Base-by-base conservation (phyloP, 2,329 filamentous ascomycete genomes). In the Lachnellula willkommii region DNA sequence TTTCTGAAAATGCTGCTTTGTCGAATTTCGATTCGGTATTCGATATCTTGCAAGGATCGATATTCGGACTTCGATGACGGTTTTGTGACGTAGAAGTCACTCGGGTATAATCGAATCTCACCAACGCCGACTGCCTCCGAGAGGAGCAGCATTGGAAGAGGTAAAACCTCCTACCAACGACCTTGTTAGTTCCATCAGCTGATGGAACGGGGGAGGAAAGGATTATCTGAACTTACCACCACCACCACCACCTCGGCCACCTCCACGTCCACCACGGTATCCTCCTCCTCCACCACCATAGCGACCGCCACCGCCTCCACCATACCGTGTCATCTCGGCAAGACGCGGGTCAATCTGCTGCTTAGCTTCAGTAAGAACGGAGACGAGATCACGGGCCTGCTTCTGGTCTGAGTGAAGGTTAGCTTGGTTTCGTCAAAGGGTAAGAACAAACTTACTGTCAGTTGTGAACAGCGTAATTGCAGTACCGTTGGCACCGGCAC, bases 381-480 rank as follows among this genome's bases (percentile, higher is more conserved):
- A 82, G 67, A 99, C 87, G 71, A 99, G 86, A 77, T 99, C 94
- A 82, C 94, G 93, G 76, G 94, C 93, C 84, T 94, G 89, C 80
- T 93, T 94, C 69, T 88, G 83, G 77, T 94, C 89, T 92, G 60
- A 39, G 4, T 57, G 54, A 47, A 52, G 47, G 55, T 69, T 55
- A 68, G 65, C 54, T 56, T 57, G 59, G 40, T 53, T 56, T 22
- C 7, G 56, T 60, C 50, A 9, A 22, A 54, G 47, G n/a, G 36
- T 47, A 54, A 28, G 22, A 43, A 17, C 24, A 53, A 59, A 88
- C 92, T 79, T 82, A 96, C 93, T 97, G 77, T 97, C 94, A 88
- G 93, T 94, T 74, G 94, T 97, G 78, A 99, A 99, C 70, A 99
- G 84, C 64, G 94, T 97, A 72, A 97, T 97, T 73, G 94, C 94